Evolutionary conservation across 495 filamentous ascomycete species (phyloP), one percentile per base, ranked within the genome.

Genomic region (Coniosporium apollinis): DNA sequence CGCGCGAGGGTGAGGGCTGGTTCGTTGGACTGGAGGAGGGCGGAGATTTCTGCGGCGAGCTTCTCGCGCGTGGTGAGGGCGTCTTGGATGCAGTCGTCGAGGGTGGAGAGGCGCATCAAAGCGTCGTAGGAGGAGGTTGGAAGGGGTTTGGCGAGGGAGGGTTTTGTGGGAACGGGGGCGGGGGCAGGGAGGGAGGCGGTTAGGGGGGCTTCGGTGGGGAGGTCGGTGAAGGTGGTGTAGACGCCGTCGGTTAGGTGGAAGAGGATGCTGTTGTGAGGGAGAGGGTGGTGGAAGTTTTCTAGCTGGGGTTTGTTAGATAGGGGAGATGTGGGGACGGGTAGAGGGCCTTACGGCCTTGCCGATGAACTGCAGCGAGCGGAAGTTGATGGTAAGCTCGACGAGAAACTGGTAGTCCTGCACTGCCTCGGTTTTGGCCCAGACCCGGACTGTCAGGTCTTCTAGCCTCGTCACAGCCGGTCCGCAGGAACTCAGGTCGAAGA

Each of bases 21-120:
- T 37, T 64, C 57, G 33, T 69, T 69, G 7, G 64, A 54, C 14
- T 73, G 57, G 11, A 96, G 60, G 14, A 93, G 65, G 1, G 61
- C 56, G 47, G 73, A 80, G 41, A 96, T 93, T 41, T 94, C 82
- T 6, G 66, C 52, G 7, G 82, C 69, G 6, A 97, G 56, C 33
- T 66, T 67, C 39, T 80, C 74, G 3, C 81, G 68, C 0, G 83
- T 94, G 1, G 70, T 66, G 0, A 94, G 53, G 4, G 86, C 85
- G 48, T 97, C 89, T 54, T 93, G 81, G 22, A 96, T 79, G 39
- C 85, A 93, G 47, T 84, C 79, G 40, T 94, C 85, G 24, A 97
- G 61, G 35, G 82, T 94, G 10, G 80, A 76, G 19, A 97, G 64
- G 20, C 76, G 72, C 79, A 94, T 91, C 29, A 97, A 59, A 1